Base-by-base conservation (phyloP, 257 asterid genomes). In the Rehmannia glutinosa region DNA sequence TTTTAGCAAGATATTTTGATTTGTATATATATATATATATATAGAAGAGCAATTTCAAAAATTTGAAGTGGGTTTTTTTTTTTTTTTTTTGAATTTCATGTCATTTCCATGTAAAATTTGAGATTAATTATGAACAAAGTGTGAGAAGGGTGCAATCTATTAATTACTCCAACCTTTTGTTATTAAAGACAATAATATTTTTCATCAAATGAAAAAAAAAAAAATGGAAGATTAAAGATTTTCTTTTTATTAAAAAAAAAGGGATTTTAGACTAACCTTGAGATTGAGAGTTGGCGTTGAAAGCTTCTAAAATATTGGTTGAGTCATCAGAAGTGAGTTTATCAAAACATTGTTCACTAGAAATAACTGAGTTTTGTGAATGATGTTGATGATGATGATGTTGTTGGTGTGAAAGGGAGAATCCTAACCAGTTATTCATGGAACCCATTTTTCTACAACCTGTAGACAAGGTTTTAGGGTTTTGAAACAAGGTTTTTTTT, bases 361-460 rank as follows among this genome's bases (percentile, higher is more conserved):
- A 0, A 32, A 0, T 8, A 52, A 62, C 77, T 9, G 76, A 21
- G 61, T 56, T 62, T 13, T 75, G 78, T 3, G 74, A 58, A 24
- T 60, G 75, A 62, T 66, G 71, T 45, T 54, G 74, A 10, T 58
- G 57, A 25, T 76, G 77, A 19, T 66, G 78, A 20, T 68, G 78
- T 42, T 82, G 72, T 23, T 84, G 87, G 20, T 81, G 82, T 21
- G 88, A 84, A 42, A 89, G 84, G 60, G 96, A 86, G 73, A 86
- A 89, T 3, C 92, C 90, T 24, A 89, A 73, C 96, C 96, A 89
- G 78, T 86, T 81, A 24, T 84, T 85, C 86, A 84, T 84, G 33
- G 86, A 79, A 51, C 60, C 73, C 82, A 82, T 76, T 20, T 56
- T 25, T 30, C 35, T 19, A n/a, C n/a, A n/a, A 11, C 10, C 16